A percentile compares a stretch with the other conserved stretches of the same genome.
Evolutionary conservation across 1,284 basidiomycete genomes (phyloP).

Genomic region (Cryptococcus sp.): DNA sequence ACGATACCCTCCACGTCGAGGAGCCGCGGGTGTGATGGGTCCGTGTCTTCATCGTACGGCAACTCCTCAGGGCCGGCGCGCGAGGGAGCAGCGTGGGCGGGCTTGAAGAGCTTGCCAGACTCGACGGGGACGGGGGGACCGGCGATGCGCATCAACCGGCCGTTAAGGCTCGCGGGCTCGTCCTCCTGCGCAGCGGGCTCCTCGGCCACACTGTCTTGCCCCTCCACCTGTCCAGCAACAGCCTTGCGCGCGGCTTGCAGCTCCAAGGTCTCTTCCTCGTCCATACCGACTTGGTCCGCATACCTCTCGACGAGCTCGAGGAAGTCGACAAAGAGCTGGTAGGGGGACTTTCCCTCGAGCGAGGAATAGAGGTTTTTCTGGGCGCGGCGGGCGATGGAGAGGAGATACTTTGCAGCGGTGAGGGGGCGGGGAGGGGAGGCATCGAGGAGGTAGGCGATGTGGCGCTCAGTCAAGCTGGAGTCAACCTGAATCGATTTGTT

Average conservation of each 20-base stretch:
- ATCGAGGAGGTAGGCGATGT: conserved; percentile 71
- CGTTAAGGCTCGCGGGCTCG: conserved; percentile 58
- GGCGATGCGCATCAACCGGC: conserved; percentile 68
- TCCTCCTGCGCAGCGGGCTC: conserved; percentile 34
- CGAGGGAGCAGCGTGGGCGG: conserved; percentile 16
- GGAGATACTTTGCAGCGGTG: conserved; percentile 87
- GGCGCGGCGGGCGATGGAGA: conserved; percentile 79
- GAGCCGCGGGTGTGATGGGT: conserved; percentile 66
- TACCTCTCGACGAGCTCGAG: conserved; percentile 87
- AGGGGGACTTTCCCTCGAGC: conserved; percentile 91
- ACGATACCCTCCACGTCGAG: conserved; percentile 86
- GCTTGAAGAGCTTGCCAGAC: conserved; percentile 25
- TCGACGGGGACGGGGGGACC: conserved; percentile 63
- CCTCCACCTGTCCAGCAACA: conserved; percentile 45
- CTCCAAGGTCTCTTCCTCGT: conserved; percentile 67
- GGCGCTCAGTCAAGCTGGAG: conserved; percentile 78
- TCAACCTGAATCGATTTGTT: conserved; percentile 56
- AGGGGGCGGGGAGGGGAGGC: conserved; percentile 73
- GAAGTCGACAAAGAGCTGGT: conserved; percentile 89
- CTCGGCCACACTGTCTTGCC: conserved; percentile 37
- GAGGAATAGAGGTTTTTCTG: conserved; percentile 77
- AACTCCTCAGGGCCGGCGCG: conserved; percentile 54
- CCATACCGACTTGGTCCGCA: conserved; percentile 88
- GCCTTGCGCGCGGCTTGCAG: conserved; percentile 48
- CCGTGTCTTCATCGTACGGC: conserved; percentile 74